Conservation (phyloP, 2,329 filamentous ascomycete species). For the Gaeumannomyces sp. region DNA sequence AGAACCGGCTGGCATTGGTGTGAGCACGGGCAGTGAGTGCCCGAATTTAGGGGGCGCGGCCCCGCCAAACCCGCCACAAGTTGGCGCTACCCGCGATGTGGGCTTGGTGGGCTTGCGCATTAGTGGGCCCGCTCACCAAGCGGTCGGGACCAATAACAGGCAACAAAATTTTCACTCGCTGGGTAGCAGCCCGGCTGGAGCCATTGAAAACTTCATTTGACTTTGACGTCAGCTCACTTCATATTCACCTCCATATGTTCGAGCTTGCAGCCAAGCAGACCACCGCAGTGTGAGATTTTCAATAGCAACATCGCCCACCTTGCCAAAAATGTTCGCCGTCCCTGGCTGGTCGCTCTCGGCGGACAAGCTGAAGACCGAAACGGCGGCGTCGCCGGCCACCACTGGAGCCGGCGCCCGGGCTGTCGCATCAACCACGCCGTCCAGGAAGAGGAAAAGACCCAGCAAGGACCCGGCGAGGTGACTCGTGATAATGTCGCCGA, state of each 20-base stretch:
- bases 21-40: too few relatives aligned
- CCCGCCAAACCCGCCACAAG: too few relatives aligned
- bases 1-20: too few relatives aligned
- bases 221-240: too few relatives aligned
- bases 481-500: constrained; percentile 67
- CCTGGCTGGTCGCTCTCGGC: constrained; percentile 84
- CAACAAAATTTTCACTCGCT: neutral
- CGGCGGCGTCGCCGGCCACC: constrained; percentile 21
- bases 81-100: too few relatives aligned
- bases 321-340: constrained; percentile 74
- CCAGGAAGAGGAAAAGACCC: constrained; percentile 53
- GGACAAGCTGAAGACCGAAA: constrained; percentile 65
- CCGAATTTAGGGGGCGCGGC: too few relatives aligned
- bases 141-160: neutral
- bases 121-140: neutral
- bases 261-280: neutral
- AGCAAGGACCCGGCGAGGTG: constrained; percentile 36
- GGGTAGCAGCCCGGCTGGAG: neutral
- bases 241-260: neutral
- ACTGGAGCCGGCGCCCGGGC: neutral
- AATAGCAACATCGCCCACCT: neutral
- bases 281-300: neutral
- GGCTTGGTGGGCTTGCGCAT: neutral
- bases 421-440: constrained; percentile 32
- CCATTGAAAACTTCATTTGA: neutral